Evolutionary conservation across 192 early-diverging fungal genomes (phyloP).

Genomic region (Coemansia nantahalensis): DNA sequence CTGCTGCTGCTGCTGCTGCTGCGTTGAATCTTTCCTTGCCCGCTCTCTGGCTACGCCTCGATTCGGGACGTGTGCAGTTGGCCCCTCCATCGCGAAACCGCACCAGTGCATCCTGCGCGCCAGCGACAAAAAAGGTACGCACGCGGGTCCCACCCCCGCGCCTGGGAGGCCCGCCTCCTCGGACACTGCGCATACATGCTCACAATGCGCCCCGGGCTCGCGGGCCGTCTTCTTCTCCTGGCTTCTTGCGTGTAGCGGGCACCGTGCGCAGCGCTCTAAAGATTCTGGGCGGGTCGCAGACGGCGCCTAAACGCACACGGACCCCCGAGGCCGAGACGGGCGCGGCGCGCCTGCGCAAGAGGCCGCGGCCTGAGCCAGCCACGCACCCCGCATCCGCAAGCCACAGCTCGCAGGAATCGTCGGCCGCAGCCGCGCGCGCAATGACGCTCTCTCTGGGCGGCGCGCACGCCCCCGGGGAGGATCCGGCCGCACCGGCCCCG

Average conservation of each 20-base stretch:
- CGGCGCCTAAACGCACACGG: conserved; percentile 46
- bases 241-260: conserved; percentile 12
- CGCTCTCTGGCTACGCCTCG: too few relatives aligned
- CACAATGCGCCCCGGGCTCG: too few relatives aligned
- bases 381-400: conserved; percentile 3
- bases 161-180: too few relatives aligned
- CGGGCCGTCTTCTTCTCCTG: too few relatives aligned
- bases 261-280: conserved; percentile 14
- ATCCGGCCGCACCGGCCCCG: background rate
- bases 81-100: too few relatives aligned
- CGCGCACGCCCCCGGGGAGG: conserved; percentile 3
- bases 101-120: too few relatives aligned
- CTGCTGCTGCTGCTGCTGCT: too few relatives aligned
- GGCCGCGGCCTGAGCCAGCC: conserved; percentile 21
- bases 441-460: conserved; percentile 24
- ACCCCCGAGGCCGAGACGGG: conserved; percentile 26
- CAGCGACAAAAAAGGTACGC: too few relatives aligned
- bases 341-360: conserved; percentile 26
- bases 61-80: too few relatives aligned
- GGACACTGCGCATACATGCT: too few relatives aligned
- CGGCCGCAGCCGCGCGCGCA: conserved; percentile 9
- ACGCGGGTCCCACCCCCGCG: too few relatives aligned
- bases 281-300: conserved; percentile 46
- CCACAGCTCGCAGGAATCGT: conserved; percentile 7
- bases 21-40: too few relatives aligned